Evolutionary conservation across 2,329 filamentous ascomycete genomes (phyloP).

Genomic region (Fusarium hainanense): DNA sequence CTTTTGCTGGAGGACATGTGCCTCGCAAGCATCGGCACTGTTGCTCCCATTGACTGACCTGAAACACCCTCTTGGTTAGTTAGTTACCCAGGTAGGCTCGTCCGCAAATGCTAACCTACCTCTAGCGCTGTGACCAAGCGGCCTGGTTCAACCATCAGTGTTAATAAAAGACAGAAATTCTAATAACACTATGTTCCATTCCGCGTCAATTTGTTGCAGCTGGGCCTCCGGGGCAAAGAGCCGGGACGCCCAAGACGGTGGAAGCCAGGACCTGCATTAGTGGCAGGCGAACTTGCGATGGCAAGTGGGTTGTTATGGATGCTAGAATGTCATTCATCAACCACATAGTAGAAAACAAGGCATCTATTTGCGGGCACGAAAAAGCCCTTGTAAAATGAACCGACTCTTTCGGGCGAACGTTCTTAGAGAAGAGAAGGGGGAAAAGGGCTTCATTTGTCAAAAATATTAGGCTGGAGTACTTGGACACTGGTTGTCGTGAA

Average conservation of each 20-base stretch:
- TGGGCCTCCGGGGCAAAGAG: slow-evolving; percentile 30
- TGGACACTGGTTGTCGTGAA: not conserved
- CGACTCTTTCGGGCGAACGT: not conserved
- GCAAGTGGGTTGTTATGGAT: not conserved
- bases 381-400: not conserved
- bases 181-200: not conserved
- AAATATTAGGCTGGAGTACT: not conserved
- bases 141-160: slow-evolving; percentile 10
- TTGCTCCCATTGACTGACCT: slow-evolving; percentile 38
- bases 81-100: slow-evolving; percentile 5
- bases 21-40: slow-evolving; percentile 17
- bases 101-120: slow-evolving; percentile 41
- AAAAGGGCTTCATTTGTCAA: not conserved
- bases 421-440: not conserved
- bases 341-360: not conserved
- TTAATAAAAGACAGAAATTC: slow-evolving; percentile 25
- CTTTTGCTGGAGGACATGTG: slow-evolving; percentile 14
- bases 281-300: slow-evolving; percentile 38
- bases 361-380: not conserved
- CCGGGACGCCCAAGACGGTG: slow-evolving; percentile 39
- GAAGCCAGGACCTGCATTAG: slow-evolving; percentile 46
- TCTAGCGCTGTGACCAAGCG: slow-evolving; percentile 32
- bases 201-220: slow-evolving; percentile 33
- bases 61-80: slow-evolving; percentile 40
- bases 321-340: not conserved